These are phyloP conservation scores for Lasiosphaeris hirsuta DNA, from an alignment of 495 filamentous ascomycete species.

Conservation along the genomic window DNA sequence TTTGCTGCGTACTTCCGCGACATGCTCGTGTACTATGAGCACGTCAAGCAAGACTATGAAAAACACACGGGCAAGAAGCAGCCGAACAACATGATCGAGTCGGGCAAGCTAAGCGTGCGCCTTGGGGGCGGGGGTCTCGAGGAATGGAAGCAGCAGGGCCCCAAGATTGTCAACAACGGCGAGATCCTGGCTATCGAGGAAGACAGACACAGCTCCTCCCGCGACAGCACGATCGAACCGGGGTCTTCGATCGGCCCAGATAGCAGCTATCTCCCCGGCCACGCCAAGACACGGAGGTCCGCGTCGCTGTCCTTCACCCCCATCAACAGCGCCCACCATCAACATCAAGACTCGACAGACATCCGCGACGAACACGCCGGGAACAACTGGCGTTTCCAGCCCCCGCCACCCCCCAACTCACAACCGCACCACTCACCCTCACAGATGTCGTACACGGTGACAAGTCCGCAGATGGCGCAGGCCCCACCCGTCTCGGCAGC, in stretches of 20 bases:
- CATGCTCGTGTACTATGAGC: constrained; percentile 64
- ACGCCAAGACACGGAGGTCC: constrained; percentile 26
- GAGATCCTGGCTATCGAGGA: constrained; percentile 32
- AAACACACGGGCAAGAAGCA: constrained; percentile 26
- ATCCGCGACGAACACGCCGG: neutral
- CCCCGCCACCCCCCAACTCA: neutral
- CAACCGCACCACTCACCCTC: constrained; percentile 16
- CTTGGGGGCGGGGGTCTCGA: constrained; percentile 63
- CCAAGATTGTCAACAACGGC: constrained; percentile 42
- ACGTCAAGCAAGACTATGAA: constrained; percentile 58
- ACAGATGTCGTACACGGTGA: constrained; percentile 16
- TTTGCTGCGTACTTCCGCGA: constrained; percentile 67
- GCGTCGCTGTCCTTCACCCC: constrained; percentile 47
- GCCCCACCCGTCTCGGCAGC: neutral
- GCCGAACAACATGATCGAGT: neutral
- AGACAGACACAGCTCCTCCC: constrained; percentile 29
- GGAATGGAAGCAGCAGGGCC: constrained; percentile 56
- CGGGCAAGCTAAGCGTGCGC: constrained; percentile 40
- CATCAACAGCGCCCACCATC: constrained; percentile 40
- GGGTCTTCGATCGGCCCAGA: constrained; percentile 24
- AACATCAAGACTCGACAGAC: constrained; percentile 1
- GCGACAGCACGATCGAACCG: constrained; percentile 31
- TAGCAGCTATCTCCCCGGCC: constrained; percentile 17
- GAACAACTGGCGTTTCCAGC: neutral
- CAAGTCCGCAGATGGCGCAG: constrained; percentile 16